Evolutionary conservation across 768 basidiomycete species (phyloP), one percentile per base, ranked within the genome.

Genomic region (Termitomyces sp.): DNA sequence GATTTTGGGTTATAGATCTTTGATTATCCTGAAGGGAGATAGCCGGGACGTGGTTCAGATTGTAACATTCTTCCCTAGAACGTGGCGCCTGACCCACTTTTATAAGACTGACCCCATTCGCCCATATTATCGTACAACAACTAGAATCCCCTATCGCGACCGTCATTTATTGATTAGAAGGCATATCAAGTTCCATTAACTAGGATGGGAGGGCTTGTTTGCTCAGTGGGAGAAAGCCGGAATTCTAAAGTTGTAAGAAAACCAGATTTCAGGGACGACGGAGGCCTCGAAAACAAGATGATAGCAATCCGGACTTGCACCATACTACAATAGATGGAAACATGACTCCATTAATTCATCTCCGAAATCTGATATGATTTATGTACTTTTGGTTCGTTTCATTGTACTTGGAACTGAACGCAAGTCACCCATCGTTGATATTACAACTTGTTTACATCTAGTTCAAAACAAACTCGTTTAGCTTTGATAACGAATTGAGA

Each of bases 1-100:
- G 26, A 54, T 56, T 22, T 52, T 57, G 42, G 49, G 28, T 41
- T 22, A 32, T 44, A 53, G 45, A 63, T 63, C 60, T 58, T 52
- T 54, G 55, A 55, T 59, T 51, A 59, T 58, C 51, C 51, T 47
- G 62, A 60, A 58, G 19, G 60, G 62, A 55, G 60, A 63, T 63
- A 46, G 58, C 62, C 62, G 60, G 58, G 37, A 26, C 32, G 32
- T 42, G 55, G 51, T 57, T 57, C 48, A 48, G 53, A 57, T 58
- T 60, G 55, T 44, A 48, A 55, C 47, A 57, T 53, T 49, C 37
- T 53, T 56, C 56, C 58, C 58, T 46, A 52, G 56, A 59, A 59
- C 58, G 54, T 60, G 62, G 58, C 58, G 49, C 37, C 47, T 22
- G 19, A 19, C 46, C 47, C 47, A 48, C 47, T 34, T 32, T 46